Evolutionary conservation across 768 basidiomycete species (phyloP), one percentile per base, ranked within the genome.

Genomic region (Tulasnella sp.): DNA sequence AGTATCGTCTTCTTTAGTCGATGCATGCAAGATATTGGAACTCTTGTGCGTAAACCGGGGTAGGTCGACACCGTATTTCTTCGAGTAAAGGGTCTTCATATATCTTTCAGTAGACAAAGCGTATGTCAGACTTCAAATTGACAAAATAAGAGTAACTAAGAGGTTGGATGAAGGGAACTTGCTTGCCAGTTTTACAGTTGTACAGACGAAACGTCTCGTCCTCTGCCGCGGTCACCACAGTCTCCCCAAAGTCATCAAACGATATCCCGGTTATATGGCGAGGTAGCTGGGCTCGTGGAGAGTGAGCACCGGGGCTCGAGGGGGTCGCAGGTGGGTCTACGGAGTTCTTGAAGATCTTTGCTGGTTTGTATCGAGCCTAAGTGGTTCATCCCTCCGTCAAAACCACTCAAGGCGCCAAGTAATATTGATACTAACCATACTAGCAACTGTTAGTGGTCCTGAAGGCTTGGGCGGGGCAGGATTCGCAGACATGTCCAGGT

Each of bases 41-140:
- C 79, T 83, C 67, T 86, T 87, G 72, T 98, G 96, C 0, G 94
- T 97, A 65, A 97, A 96, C 2, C 94, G 81, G 19, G 92, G 89
- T 17, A 93, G 77, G 69, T 94, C 89, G 42, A 92, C 85, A 0
- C 96, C 96, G 68, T 98, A 99, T 69, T 99, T 99, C 70, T 93
- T 92, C 0, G 93, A 97, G 64, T 84, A 80, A 2, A 92, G 69
- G 1, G 82, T 83, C 69, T 88, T 92, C 32, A 78, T 64, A 50
- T 77, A 76, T 54, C 74, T 93, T 54, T n/a, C 37, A 36, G 34
- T 39, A 51, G 61, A 42, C 25, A 54, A 27, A 36, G 23, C 14
- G 61, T 69, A 2, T 12, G 34, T 66, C 61, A 62, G 9, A 62
- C 62, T 51, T 60, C 52, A 53, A 50, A 17, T 12, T 42, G n/a